These are phyloP conservation scores for Quercus ilex DNA, from an alignment of 306 rosid species.

Conservation along the genomic window DNA sequence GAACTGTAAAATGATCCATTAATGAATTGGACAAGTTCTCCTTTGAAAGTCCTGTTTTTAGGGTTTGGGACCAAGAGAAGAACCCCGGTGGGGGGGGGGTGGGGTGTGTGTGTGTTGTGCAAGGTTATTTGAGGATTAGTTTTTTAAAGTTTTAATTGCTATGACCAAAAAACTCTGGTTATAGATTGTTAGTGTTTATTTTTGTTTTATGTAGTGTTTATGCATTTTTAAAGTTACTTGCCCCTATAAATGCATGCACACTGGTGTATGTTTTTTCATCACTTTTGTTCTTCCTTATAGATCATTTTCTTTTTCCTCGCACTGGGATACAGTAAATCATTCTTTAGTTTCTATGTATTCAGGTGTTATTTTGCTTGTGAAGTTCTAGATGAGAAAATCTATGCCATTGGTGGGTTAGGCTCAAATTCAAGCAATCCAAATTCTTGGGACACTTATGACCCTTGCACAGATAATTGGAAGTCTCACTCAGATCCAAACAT, in stretches of 20 bases:
- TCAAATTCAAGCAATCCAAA: constrained; percentile 60
- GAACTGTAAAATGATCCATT: background rate
- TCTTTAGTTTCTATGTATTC: constrained; percentile 23
- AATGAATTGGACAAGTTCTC: background rate
- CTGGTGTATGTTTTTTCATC: background rate
- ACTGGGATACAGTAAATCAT: constrained; percentile 9
- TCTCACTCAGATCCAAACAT: constrained; percentile 52
- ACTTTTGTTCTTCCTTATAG: background rate
- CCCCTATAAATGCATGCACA: background rate
- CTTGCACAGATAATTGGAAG: constrained; percentile 46
- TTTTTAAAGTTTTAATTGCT: background rate
- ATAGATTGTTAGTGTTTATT: background rate
- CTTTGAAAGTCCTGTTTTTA: background rate
- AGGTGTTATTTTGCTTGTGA: constrained; percentile 89
- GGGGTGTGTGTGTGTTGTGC: too few species aligned
- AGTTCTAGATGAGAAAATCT: constrained; percentile 63
- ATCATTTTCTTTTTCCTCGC: background rate
- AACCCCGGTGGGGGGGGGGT: too few species aligned
- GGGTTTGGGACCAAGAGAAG: background rate
- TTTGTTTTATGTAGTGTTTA: background rate
- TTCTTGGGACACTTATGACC: constrained; percentile 85
- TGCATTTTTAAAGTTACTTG: background rate
- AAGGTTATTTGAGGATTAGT: background rate
- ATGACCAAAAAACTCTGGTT: background rate
- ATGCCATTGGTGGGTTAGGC: constrained; percentile 78